Evolutionary conservation across 2,329 filamentous ascomycete genomes (phyloP).

Genomic region (Penicillium sp.): DNA sequence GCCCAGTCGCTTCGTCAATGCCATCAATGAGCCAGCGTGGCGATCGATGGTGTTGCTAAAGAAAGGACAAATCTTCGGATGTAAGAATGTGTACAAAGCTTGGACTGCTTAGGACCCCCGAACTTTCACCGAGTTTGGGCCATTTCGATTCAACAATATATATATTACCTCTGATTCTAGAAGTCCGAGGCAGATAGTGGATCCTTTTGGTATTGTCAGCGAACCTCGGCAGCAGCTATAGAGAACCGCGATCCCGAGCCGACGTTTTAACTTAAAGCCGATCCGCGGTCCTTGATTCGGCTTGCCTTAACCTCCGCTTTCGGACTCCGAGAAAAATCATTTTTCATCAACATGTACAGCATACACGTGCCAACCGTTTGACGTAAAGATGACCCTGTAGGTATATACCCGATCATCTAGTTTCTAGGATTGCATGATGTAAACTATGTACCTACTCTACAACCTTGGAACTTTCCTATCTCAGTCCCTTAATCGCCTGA

Average conservation of each 20-base stretch:
- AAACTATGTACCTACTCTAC: too few species aligned
- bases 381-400: too few species aligned
- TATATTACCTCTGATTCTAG: background rate
- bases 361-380: too few species aligned
- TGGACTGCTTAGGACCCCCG: slow-evolving; percentile 60
- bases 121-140: background rate
- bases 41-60: slow-evolving; percentile 74
- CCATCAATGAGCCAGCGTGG: slow-evolving; percentile 78
- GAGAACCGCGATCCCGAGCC: background rate
- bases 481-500: background rate
- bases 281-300: background rate
- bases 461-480: background rate
- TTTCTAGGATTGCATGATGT: too few species aligned
- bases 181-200: background rate
- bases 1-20: slow-evolving; percentile 87
- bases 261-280: background rate
- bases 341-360: background rate
- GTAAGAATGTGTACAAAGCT: slow-evolving; percentile 76
- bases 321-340: background rate
- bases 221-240: background rate
- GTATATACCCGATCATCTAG: too few species aligned
- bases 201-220: background rate
- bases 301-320: background rate
- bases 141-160: background rate
- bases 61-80: slow-evolving; percentile 81